phyloP scores from a whole-genome alignment of 1,139 yeast species.

The Saccharomyces hybrid region DNA sequence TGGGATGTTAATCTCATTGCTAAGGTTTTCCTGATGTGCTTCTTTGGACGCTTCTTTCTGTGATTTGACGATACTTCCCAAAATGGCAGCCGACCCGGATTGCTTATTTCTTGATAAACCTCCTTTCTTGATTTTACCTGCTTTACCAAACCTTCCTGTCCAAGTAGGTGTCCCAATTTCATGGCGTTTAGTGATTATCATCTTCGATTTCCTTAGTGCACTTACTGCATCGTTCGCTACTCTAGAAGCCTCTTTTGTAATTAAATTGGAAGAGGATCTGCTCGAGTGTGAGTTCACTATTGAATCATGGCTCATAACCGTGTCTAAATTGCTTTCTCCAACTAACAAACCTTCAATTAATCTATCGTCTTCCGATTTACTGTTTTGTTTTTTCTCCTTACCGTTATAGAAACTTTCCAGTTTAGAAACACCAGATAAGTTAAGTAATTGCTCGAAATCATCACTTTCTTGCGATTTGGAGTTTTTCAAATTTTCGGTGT shows the following conservation, averaged over 20 bases:
- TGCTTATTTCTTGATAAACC: conserved; percentile 12
- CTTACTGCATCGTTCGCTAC: conserved; percentile 74
- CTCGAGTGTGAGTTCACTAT: conserved; percentile 48
- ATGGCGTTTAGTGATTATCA: conserved; percentile 49
- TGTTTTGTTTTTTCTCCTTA: conserved; percentile 43
- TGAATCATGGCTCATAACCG: conserved; percentile 68
- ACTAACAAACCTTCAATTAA: conserved; percentile 76
- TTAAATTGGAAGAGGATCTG: conserved; percentile 45
- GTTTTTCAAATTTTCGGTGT: conserved; percentile 22
- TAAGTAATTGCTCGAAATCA: conserved; percentile 49
- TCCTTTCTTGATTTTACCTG: conserved; percentile 47
- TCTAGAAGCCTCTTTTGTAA: conserved; percentile 69
- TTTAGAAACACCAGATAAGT: conserved; percentile 41
- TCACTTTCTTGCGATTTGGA: conserved; percentile 39
- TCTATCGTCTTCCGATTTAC: conserved; percentile 44
- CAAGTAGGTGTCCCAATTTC: conserved; percentile 86
- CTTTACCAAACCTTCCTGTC: conserved; percentile 88
- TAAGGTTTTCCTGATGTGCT: too few relatives aligned
- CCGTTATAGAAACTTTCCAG: conserved; percentile 42
- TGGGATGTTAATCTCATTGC: too few relatives aligned
- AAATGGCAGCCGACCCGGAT: conserved; percentile 21
- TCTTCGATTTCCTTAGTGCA: conserved; percentile 61
- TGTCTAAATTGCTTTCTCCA: conserved; percentile 46
- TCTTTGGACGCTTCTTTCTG: conserved; percentile 10
- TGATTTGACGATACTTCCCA: conserved; percentile 18